Base-by-base conservation (phyloP, 305 asterid species). In the Petunia hybrid region DNA sequence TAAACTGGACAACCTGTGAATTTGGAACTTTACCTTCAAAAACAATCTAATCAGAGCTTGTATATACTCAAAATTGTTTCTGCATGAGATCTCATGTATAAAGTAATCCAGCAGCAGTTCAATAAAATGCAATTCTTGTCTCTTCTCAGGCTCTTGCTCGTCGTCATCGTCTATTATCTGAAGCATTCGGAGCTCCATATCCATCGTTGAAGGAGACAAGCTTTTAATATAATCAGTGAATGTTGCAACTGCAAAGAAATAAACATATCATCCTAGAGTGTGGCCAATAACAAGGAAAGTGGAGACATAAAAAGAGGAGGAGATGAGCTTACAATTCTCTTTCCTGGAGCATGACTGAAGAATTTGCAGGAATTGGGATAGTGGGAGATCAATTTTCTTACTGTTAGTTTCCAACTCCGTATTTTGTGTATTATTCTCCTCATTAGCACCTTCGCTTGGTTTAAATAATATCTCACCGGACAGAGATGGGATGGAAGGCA, bases 111-210 rank as follows among this genome's bases (percentile, higher is more conserved):
- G 81, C 42, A 95, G 90, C 85, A 91, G 91, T 84, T 86, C 94
- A 85, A 95, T 89, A 85, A 81, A 91, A 65, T 85, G 82, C 80
- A 92, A 82, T 84, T 95, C 98, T 31, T 90, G 91, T 82, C 91
- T 91, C 79, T 88, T 88, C 78, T 74, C 86, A 35, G 87, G 69
- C 81, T 89, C 92, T 78, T 87, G 86, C 80, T 82, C 94, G 1
- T 90, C 91, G 0, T 87, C 88, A 8, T 92, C 95, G 77, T 94
- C 98, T 84, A 94, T 83, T 81, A 95, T 87, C 89, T 92, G 97
- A 85, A 94, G 98, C 88, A 95, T 89, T 87, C 99, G 89, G 22
- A 95, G 89, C 85, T 95, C 98, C 97, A 94, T 89, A 82, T 95
- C 98, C 92, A 95, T 81, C 31, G 88, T 85, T 12, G 97, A 92